Evolutionary conservation across 2,329 filamentous ascomycete species (phyloP).

Genomic region (Thermomyces lanuginosus): DNA sequence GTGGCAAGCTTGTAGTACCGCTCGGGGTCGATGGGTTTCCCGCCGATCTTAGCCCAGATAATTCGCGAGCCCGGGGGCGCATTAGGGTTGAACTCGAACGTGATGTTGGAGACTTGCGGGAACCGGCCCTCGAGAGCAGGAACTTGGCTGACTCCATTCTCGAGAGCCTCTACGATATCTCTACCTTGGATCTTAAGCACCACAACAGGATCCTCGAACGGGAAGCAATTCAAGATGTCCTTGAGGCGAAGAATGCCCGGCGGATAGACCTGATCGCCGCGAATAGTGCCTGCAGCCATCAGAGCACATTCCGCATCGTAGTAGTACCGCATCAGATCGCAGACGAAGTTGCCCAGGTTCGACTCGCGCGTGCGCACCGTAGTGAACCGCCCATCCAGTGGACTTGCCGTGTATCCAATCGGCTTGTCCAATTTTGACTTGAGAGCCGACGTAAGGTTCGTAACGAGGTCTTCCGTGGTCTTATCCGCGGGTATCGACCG

Average conservation of each 20-base stretch:
- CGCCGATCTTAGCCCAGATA: constrained; percentile 44
- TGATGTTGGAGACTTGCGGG: constrained; percentile 72
- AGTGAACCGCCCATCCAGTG: constrained; percentile 72
- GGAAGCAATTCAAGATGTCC: constrained; percentile 78
- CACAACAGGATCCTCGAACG: constrained; percentile 80
- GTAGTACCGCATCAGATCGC: constrained; percentile 75
- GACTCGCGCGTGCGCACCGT: constrained; percentile 63
- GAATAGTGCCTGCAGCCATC: constrained; percentile 73
- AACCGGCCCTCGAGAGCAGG: constrained; percentile 75
- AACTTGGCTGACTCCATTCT: constrained; percentile 66
- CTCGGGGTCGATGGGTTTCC: constrained; percentile 43
- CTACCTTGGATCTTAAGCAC: constrained; percentile 55
- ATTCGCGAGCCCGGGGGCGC: constrained; percentile 47
- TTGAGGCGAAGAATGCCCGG: constrained; percentile 62
- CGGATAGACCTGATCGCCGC: constrained; percentile 76
- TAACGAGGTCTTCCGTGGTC: constrained; percentile 45
- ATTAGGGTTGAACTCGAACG: constrained; percentile 53
- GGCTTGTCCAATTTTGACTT: constrained; percentile 65
- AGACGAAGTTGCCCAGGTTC: constrained; percentile 81
- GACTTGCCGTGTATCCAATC: constrained; percentile 64
- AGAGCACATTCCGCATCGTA: constrained; percentile 66
- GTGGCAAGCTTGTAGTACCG: constrained; percentile 59
- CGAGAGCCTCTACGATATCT: constrained; percentile 61
- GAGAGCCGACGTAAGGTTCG: constrained; percentile 54
- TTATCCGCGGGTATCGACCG: constrained; percentile 50